Base-by-base conservation (phyloP, 2,329 filamentous ascomycete species). In the Arthrobotrys pseudoclavata region DNA sequence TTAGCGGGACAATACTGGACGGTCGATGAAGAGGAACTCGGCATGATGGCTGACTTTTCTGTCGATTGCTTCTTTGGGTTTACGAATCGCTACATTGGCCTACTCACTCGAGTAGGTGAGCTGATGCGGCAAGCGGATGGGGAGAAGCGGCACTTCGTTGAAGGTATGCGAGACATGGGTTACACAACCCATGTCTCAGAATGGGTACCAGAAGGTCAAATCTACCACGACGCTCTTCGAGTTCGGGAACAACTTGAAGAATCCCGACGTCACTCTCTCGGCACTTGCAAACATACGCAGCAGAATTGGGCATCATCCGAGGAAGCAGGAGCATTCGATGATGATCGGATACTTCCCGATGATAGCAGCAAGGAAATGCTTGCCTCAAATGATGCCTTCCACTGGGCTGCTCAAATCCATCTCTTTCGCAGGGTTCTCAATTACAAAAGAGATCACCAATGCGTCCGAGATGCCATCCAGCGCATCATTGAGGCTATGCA, bases 61-160 rank as follows among this genome's bases (percentile, higher is more conserved):
- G 92, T 94, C 71, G 92, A 94, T 84, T 96, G 92, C 83, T 90
- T 94, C 79, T 90, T 93, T 81, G 92, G 92, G 7, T 94, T 93
- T 84, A 93, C 91, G 0, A 90, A 89, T 22, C 87, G 88, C 40
- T 93, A 90, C 81, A 87, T 93, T 29, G 88, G 89, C 50, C 88
- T 92, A 40, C 86, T 96, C 9, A 90, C 91, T 0, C 88, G 90
- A 71, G 89, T 96, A 42, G 91, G 91, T 18, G 88, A 91, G 71
- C 85, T 96, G 50, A 90, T 91, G 2, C 87, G 90, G 60, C 85
- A 87, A 69, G 93, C 91, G 80, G 91, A 94, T 81, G 84, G 85
- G 22, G 86, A 89, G 80, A 89, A 91, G 18, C 52, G 48, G 40
- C 64, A 22, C 22, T 76, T 76, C 64, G 37, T 61, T 24, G 48